phyloP scores from a whole-genome alignment of 2,329 filamentous ascomycete species.

The Gyromitra esculenta region DNA sequence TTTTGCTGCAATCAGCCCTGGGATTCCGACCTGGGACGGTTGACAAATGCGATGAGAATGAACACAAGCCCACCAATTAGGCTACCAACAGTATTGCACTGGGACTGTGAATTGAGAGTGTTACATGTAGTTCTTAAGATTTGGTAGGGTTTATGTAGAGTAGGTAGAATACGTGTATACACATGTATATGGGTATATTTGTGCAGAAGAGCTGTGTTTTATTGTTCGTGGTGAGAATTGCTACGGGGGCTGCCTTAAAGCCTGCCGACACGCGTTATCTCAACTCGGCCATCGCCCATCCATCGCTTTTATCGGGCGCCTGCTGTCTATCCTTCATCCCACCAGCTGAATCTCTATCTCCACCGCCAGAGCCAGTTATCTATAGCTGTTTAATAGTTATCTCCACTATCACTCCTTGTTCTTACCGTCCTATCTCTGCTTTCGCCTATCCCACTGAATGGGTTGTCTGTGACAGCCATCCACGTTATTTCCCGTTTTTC shows the following conservation, averaged over 20 bases:
- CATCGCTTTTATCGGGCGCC: slow-evolving; percentile 50
- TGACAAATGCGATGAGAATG: background rate
- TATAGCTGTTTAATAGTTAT: slow-evolving; percentile 60
- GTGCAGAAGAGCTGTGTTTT: background rate
- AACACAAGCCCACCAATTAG: background rate
- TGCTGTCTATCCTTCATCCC: slow-evolving; percentile 84
- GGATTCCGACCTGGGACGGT: background rate
- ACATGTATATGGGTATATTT: no score
- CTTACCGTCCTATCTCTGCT: background rate
- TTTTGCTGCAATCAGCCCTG: background rate
- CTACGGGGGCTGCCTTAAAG: no score
- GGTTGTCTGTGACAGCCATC: slow-evolving; percentile 53
- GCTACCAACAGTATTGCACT: no score
- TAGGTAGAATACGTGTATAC: no score
- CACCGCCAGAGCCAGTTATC: slow-evolving; percentile 87
- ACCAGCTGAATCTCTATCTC: slow-evolving; percentile 68
- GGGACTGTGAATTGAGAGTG: no score
- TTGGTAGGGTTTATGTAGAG: background rate
- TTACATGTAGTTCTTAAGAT: background rate
- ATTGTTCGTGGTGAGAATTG: no score
- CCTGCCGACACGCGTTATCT: slow-evolving; percentile 18
- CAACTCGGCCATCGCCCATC: slow-evolving; percentile 22
- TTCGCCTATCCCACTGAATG: slow-evolving; percentile 25
- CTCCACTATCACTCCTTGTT: background rate
- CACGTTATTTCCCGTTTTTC: slow-evolving; percentile 29